Evolutionary conservation across 2,329 filamentous ascomycete species (phyloP).

Genomic region (Aphanocladium album): DNA sequence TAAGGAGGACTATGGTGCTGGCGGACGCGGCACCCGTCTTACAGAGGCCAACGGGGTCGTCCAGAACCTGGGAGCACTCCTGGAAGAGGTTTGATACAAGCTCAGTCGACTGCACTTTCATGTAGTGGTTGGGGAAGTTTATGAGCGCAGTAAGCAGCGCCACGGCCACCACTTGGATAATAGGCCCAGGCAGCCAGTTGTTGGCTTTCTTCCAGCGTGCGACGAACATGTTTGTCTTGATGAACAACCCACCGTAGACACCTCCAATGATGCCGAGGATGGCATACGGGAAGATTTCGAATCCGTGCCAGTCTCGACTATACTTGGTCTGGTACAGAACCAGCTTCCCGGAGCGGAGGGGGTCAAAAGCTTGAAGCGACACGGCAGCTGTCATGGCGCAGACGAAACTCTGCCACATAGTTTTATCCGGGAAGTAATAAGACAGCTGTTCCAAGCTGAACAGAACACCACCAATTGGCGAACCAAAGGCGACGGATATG

Average conservation of each 20-base stretch:
- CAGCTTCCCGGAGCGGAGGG: constrained; percentile 90
- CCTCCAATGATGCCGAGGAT: constrained; percentile 84
- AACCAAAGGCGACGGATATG: constrained; percentile 90
- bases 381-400: constrained; percentile 99
- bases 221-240: constrained; percentile 86
- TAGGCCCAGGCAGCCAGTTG: constrained; percentile 63
- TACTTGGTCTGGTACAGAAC: constrained; percentile 96
- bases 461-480: constrained; percentile 87
- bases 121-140: constrained; percentile 95
- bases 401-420: constrained; percentile 99
- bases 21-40: constrained; percentile 78
- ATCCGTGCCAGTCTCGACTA: constrained; percentile 85
- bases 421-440: constrained; percentile 98
- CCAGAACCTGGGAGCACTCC: constrained; percentile 75
- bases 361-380: constrained; percentile 85
- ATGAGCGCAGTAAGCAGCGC: constrained; percentile 79
- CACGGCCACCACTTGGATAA: constrained; percentile 74
- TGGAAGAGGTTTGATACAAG: constrained; percentile 88
- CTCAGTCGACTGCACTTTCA: constrained; percentile 87
- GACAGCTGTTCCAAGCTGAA: constrained; percentile 97
- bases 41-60: constrained; percentile 88
- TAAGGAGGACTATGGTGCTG: constrained; percentile 73
- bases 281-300: constrained; percentile 85
- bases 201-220: constrained; percentile 71
- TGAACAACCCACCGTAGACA: constrained; percentile 91